A percentile compares a stretch with the other conserved stretches of the same genome.
Evolutionary conservation across 768 basidiomycete species (phyloP).

Genomic region (Lentinula aciculospora): DNA sequence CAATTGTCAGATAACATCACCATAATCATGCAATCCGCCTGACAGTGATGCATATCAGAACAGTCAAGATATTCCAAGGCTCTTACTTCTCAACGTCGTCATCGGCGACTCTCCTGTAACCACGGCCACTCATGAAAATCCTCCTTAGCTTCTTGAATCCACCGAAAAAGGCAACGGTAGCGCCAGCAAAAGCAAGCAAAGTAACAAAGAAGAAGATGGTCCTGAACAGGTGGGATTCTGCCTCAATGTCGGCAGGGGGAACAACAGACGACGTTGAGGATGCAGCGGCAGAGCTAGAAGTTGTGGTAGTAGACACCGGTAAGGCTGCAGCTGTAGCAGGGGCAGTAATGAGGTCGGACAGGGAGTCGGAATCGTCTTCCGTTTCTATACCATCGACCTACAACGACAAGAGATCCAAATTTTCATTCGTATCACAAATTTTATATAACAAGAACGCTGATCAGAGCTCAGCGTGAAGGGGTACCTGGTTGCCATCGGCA

Average conservation of each 20-base stretch:
- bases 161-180: slow-evolving; percentile 46
- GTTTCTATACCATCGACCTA: slow-evolving; percentile 12
- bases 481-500: slow-evolving; percentile 81
- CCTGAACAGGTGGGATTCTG: slow-evolving; percentile 18
- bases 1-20: background rate
- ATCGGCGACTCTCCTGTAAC: slow-evolving; percentile 39
- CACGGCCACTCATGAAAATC: slow-evolving; percentile 28
- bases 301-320: background rate
- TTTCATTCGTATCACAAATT: slow-evolving; percentile 48
- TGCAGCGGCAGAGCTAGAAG: slow-evolving; percentile 12
- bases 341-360: slow-evolving; percentile 1
- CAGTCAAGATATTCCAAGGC: background rate
- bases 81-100: slow-evolving; percentile 48
- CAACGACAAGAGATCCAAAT: slow-evolving; percentile 32
- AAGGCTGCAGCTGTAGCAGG: too few species aligned
- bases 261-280: slow-evolving; percentile 10
- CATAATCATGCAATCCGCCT: background rate
- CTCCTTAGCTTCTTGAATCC: slow-evolving; percentile 41
- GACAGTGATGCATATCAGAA: background rate
- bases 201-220: slow-evolving; percentile 32
- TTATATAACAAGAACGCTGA: slow-evolving; percentile 29
- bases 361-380: slow-evolving; percentile 11
- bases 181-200: slow-evolving; percentile 38
- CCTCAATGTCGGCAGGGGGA: slow-evolving; percentile 4
- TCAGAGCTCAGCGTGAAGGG: slow-evolving; percentile 92